These are phyloP conservation scores for Phytophthora boehmeriae DNA, from an alignment of 352 stramenopile species.

Conservation along the genomic window DNA sequence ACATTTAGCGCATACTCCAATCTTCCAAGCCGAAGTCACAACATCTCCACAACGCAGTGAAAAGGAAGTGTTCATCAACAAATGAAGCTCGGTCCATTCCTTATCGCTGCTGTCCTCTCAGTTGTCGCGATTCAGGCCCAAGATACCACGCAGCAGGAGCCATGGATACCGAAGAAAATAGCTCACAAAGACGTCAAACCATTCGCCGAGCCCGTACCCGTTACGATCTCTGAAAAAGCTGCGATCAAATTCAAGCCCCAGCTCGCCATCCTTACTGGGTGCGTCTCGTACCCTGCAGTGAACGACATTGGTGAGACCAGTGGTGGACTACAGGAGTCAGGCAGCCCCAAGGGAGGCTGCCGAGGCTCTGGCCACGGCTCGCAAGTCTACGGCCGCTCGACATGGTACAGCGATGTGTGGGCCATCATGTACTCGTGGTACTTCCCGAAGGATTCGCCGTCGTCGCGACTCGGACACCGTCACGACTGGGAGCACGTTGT, in stretches of 20 bases:
- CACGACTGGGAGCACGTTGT: slow-evolving; percentile 52
- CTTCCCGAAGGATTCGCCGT: slow-evolving; percentile 50
- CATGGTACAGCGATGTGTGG: slow-evolving; percentile 25
- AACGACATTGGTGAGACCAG: slow-evolving; percentile 19
- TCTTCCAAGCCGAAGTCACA: background rate
- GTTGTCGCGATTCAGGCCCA: slow-evolving; percentile 1
- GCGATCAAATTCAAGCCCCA: slow-evolving; percentile 17
- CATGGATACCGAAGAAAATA: slow-evolving; percentile 6
- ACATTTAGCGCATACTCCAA: background rate
- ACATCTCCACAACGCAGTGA: background rate
- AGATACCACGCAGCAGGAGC: slow-evolving; percentile 3
- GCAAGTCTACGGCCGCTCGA: slow-evolving; percentile 36
- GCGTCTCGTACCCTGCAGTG: slow-evolving; percentile 16
- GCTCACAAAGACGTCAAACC: slow-evolving; percentile 9
- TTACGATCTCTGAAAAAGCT: slow-evolving; percentile 14
- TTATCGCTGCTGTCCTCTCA: background rate
- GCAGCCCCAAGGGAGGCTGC: slow-evolving; percentile 16
- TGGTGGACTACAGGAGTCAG: slow-evolving; percentile 15
- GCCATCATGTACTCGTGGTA: slow-evolving; percentile 50
- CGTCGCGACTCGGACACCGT: slow-evolving; percentile 35
- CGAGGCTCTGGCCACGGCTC: slow-evolving; percentile 30
- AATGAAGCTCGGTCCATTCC: slow-evolving; percentile 7
- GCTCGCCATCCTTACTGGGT: slow-evolving; percentile 8
- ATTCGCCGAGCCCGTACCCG: slow-evolving; percentile 3
- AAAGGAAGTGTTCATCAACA: background rate